Evolutionary conservation across 306 rosid species (phyloP).

Genomic region (Castanea sativa): DNA sequence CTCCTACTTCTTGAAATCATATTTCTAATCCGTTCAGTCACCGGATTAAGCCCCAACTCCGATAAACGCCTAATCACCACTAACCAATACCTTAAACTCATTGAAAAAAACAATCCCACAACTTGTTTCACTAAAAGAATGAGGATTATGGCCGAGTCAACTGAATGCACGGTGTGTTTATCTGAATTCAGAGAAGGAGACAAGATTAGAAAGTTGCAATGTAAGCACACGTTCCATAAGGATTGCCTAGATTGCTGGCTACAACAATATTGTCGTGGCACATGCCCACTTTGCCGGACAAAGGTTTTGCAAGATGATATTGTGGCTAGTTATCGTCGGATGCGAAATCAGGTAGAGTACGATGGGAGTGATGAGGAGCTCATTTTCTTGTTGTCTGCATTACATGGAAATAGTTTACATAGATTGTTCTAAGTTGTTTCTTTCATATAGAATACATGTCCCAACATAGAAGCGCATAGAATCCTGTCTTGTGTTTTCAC

Average conservation of each 20-base stretch:
- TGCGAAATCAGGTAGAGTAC: constrained; percentile 59
- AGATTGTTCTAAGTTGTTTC: constrained; percentile 42
- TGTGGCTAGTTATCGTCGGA: constrained; percentile 45
- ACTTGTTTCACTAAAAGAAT: constrained; percentile 24
- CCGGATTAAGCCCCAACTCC: constrained; percentile 37
- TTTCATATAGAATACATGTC: neutral
- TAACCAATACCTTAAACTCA: constrained; percentile 60
- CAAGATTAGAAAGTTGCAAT: constrained; percentile 56
- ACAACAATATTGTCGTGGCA: constrained; percentile 55
- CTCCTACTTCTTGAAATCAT: constrained; percentile 54
- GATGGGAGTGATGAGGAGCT: constrained; percentile 54
- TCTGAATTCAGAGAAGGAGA: constrained; percentile 78
- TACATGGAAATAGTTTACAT: constrained; percentile 47
- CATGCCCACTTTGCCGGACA: constrained; percentile 87
- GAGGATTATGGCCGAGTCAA: neutral
- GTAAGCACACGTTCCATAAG: constrained; percentile 76
- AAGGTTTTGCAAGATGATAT: constrained; percentile 69
- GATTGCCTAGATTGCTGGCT: constrained; percentile 87
- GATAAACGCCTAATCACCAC: constrained; percentile 48
- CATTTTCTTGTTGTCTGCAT: constrained; percentile 53
- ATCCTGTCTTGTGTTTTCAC: neutral
- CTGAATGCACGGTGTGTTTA: constrained; percentile 77
- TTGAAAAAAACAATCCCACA: constrained; percentile 73
- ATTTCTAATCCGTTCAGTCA: constrained; percentile 31
- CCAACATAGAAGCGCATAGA: neutral